phyloP scores from a whole-genome alignment of 1,284 basidiomycete species.

The Ustilago crameri region DNA sequence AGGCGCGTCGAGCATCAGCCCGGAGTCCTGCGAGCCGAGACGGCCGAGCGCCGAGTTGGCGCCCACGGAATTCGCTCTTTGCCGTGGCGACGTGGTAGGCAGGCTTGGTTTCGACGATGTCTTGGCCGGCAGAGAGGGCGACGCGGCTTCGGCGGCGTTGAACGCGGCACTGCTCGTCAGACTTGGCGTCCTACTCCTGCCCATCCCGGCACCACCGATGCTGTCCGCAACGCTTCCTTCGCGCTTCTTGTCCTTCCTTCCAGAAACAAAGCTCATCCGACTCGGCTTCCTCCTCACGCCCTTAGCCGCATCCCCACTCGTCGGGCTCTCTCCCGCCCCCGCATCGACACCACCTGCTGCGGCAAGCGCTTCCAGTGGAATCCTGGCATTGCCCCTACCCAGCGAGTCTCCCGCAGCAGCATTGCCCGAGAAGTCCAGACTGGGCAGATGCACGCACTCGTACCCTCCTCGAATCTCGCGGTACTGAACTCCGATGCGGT shows the following conservation, averaged over 20 bases:
- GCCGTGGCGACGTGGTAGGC: conserved; percentile 27
- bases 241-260: conserved; percentile 40
- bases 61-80: conserved; percentile 52
- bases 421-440: conserved; percentile 76
- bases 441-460: conserved; percentile 93
- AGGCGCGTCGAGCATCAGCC: conserved; percentile 29
- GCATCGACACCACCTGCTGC: conserved; percentile 21
- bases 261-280: conserved; percentile 52
- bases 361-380: conserved; percentile 41
- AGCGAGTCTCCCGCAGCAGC: conserved; percentile 20
- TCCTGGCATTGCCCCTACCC: conserved; percentile 57
- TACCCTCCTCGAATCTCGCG: conserved; percentile 89
- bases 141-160: conserved; percentile 4
- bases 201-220: conserved; percentile 20
- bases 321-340: conserved; percentile 17
- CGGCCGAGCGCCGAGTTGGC: conserved; percentile 25
- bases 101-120: conserved; percentile 40
- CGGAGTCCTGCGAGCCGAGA: conserved; percentile 34
- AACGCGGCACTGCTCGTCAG: conserved; percentile 25
- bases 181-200: conserved; percentile 28
- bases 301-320: conserved; percentile 19
- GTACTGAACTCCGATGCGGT: conserved; percentile 93
- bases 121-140: conserved; percentile 24
- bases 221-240: conserved; percentile 32
- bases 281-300: conserved; percentile 53